Evolutionary conservation across 495 filamentous ascomycete genomes (phyloP), one percentile per base, ranked within the genome.

Genomic region (Penicillium fimorum): DNA sequence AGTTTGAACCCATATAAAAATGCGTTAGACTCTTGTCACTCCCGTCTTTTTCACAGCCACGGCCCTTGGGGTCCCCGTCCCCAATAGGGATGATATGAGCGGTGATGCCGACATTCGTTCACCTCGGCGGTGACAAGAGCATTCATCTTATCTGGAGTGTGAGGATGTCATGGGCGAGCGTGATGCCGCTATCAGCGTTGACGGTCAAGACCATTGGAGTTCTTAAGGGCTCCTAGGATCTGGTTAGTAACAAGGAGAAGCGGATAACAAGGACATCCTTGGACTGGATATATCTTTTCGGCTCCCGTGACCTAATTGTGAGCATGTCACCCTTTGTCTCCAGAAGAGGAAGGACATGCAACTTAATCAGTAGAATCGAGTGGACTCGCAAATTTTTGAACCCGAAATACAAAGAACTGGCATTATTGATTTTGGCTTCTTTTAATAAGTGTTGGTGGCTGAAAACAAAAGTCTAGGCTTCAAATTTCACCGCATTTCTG

Each of bases 21-120:
- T 53, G 41, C 51, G 51, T 22, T 53, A 45, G 41, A 25, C 51
- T 22, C 20, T 53, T 13, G 13, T 45, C 18, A 41, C 20, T 25
- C 41, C 41, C 11, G 9, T 42, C 20, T 10, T 46, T 12, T 17
- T 53, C 20, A 41, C 52, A 1, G 9, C 18, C 11, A 38, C 22
- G 3, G 41, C 43, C 24, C n/a, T 38, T 15, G 52, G 43, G 1
- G 51, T 11, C 7, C 42, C 52, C 5, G 22, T 40, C 43, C 20
- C 52, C 20, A 54, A 20, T 2, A 30, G 37, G 13, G 18, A 47
- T 1, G 41, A 25, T n/a, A 4, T 18, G 7, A 6, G 25, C 50
- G 11, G 41, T 7, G 29, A 12, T 5, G 6, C 25, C n/a, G 20
- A 20, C 6, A 5, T 7, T 29, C 4, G 22, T 24, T 24, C 20